Percentiles rank a stretch among this genome's conserved stretches.
Conservation (phyloP, 169 alveolate genomes). For the Cryptosporidium felis region DNA sequence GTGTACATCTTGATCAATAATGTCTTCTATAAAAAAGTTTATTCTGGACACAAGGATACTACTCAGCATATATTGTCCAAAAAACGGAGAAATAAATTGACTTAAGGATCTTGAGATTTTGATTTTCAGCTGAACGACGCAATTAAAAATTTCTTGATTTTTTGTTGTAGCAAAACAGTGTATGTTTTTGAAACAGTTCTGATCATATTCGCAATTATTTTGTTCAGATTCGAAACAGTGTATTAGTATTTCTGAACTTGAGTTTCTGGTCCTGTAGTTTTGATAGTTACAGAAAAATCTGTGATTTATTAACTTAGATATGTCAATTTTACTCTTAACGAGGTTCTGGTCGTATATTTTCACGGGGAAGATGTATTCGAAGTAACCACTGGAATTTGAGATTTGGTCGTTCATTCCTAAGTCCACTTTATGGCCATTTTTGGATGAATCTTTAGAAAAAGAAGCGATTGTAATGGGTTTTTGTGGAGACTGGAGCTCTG, state of each 20-base stretch:
- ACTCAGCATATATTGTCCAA: not conserved
- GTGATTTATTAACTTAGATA: not conserved
- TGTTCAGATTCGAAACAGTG: not conserved
- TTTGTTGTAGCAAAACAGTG: not conserved
- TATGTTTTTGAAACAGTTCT: not conserved
- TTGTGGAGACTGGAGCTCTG: no score
- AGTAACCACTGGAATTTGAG: not conserved
- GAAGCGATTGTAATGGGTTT: no score
- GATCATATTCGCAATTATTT: not conserved
- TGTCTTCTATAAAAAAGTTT: not conserved
- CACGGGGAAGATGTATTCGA: not conserved
- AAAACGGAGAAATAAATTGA: not conserved
- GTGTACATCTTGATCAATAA: not conserved
- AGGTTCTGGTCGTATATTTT: not conserved
- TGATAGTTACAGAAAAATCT: not conserved
- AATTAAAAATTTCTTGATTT: not conserved
- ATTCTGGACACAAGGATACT: not conserved
- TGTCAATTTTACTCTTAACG: not conserved
- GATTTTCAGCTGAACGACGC: constrained; percentile 12
- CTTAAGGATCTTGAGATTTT: not conserved
- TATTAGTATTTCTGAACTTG: not conserved
- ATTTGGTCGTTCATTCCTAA: no score
- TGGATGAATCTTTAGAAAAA: no score
- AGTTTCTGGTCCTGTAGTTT: not conserved
- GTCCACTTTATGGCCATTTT: no score